Evolutionary conservation across 768 basidiomycete genomes (phyloP), one percentile per base, ranked within the genome.

Genomic region (Gelatoporia subvermispora): DNA sequence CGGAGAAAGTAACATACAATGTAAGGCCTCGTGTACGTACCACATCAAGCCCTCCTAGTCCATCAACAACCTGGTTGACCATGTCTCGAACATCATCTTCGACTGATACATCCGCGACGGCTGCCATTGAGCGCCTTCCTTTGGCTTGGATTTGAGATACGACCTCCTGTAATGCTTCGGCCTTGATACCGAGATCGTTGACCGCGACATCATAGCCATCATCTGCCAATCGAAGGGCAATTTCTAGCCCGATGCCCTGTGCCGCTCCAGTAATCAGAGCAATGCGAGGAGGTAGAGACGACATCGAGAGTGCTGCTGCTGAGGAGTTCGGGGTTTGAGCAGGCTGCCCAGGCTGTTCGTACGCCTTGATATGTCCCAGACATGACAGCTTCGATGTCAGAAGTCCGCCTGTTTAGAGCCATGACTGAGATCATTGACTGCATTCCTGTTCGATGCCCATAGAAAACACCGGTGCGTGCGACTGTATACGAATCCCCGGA

Each of bases 61-160:
- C 35, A 22, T 51, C 24, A 20, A 60, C 56, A 16, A 56, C 56
- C 2, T 43, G 38, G 5, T 40, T 23, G 4, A 66, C 49, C 55
- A 64, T 55, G 3, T 11, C 35, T 44, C 63, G 43, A 8, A 60
- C 62, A 17, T 67, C 48, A 9, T 52, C 51, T 22, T 59, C 62
- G 11, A 52, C 23, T 8, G 58, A 54, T 7, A 65, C 55, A 35
- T 65, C 58, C 2, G 51, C 60, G 9, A 50, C 34, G 21, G 60
- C 44, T n/a, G 61, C 25, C 2, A 39, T 35, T 1, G 58, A 37
- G 15, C 47, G 59, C 43, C 56, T 47, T 17, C 60, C 56, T 10
- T 53, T 51, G 7, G 43, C 39, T 21, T 53, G 45, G 8, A 70
- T 60, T 24, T 63, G 61, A 1, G 57, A 40, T 0, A 52, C 57